These are phyloP conservation scores for Hyphopichia homilentoma DNA, from an alignment of 805 yeast genomes.

Conservation along the genomic window DNA sequence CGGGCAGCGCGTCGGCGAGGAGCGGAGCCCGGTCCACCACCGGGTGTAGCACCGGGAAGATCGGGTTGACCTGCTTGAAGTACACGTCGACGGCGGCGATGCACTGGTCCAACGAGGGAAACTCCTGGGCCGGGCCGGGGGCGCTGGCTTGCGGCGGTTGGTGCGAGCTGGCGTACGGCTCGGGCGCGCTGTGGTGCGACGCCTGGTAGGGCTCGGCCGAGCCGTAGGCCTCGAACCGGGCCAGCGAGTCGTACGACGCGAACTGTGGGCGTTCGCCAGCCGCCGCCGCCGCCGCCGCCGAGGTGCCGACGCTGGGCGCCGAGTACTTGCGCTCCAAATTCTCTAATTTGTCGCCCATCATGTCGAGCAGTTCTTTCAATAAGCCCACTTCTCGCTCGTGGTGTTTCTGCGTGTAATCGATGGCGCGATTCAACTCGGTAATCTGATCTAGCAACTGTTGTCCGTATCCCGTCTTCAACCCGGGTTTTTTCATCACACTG, in stretches of 20 bases:
- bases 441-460: slow-evolving; percentile 13
- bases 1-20: slow-evolving; percentile 1
- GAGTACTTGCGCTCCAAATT: slow-evolving; percentile 3
- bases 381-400: slow-evolving; percentile 7
- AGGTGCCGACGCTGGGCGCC: no score
- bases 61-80: slow-evolving; percentile 9
- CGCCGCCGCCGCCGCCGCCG: no score
- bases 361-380: slow-evolving; percentile 5
- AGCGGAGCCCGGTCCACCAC: slow-evolving; percentile 4
- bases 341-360: slow-evolving; percentile 8
- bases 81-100: slow-evolving; percentile 8
- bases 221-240: no score
- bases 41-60: slow-evolving; percentile 12
- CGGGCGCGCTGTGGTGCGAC: neutral
- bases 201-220: neutral
- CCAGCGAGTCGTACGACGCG: no score
- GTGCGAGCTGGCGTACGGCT: neutral
- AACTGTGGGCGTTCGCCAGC: no score
- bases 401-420: slow-evolving; percentile 1
- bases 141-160: neutral
- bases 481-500: slow-evolving; percentile 15
- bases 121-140: neutral
- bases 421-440: slow-evolving; percentile 5
- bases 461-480: slow-evolving; percentile 14
- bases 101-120: slow-evolving; percentile 6